Evolutionary conservation across 805 yeast species (phyloP), one percentile per base, ranked within the genome.

Genomic region (Yarrowia sp.): DNA sequence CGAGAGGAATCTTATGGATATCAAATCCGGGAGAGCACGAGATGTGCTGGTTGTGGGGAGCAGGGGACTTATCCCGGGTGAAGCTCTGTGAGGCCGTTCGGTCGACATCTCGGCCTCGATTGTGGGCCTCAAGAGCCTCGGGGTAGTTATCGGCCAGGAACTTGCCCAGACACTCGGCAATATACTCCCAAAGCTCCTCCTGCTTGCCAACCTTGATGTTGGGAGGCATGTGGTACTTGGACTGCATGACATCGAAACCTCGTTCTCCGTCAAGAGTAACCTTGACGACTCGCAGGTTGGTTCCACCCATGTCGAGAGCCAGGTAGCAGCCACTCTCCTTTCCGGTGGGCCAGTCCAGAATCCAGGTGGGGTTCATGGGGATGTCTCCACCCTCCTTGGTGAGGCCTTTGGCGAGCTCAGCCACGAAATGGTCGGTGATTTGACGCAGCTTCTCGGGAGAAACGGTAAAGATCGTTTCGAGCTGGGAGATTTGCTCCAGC

Each of bases 301-400:
- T 93, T 68, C 99, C 99, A 75, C 99, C 99, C 79, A 93, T 83
- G 76, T 93, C 99, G 67, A 95, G 88, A 62, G 98, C 98, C 74
- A 93, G 79, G 77, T 83, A 93, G 70, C 90, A 87, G 69, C 99
- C 99, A 44, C 82, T 83, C 77, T 93, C 99, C 70, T 85, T 79
- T 69, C 99, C 99, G 59, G 93, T 87, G 69, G 98, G 98, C 80
- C 81, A 88, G 73, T 89, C 96, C 82, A 92, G 80, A 65, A 93
- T 98, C 98, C 98, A 93, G 67, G 96, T 90, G 54, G 96, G 96
- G 74, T 88, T 92, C 98, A 93, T 93, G 67, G 99, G 98, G 73
- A 91, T 90, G 76, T 87, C 88, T 66, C 95, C 96, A 62, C 95
- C 93, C 66, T 81, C 76, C 67, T 68, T 35, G 68, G 87, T 81